Percentiles rank a stretch among this genome's conserved stretches.
Evolutionary conservation across 2,329 filamentous ascomycete species (phyloP).

Genomic region (Achaetomium macrosporum): DNA sequence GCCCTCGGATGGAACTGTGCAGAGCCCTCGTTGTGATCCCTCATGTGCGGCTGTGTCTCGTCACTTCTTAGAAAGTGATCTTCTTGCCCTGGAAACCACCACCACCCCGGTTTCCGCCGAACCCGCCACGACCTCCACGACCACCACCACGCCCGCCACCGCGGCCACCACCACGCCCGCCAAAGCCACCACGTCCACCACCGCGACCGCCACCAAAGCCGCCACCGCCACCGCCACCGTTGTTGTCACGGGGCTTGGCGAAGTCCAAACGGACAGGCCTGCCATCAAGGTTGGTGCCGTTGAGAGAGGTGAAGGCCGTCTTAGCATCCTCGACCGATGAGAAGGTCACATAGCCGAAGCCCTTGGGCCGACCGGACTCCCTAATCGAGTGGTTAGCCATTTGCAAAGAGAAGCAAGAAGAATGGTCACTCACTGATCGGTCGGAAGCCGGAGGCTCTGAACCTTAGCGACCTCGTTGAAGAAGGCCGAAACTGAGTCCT

Average conservation of each 20-base stretch:
- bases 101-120: constrained; percentile 44
- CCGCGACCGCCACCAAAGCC: constrained; percentile 35
- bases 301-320: constrained; percentile 58
- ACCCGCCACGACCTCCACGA: constrained; percentile 40
- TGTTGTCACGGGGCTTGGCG: constrained; percentile 53
- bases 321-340: constrained; percentile 76
- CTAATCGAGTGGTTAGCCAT: constrained; percentile 36
- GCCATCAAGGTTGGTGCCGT: constrained; percentile 60
- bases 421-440: constrained; percentile 57
- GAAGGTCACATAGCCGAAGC: constrained; percentile 89
- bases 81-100: constrained; percentile 70
- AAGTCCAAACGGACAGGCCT: constrained; percentile 80
- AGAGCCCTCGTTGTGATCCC: constrained; percentile 40
- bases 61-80: constrained; percentile 47
- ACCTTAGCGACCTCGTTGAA: constrained; percentile 68
- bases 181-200: constrained; percentile 41
- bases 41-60: constrained; percentile 32
- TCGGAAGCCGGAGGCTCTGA: constrained; percentile 78
- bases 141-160: constrained; percentile 43
- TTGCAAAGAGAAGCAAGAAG: not conserved
- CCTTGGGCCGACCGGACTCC: constrained; percentile 79
- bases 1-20: constrained; percentile 42
- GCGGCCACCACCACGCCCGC: constrained; percentile 41
- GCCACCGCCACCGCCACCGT: constrained; percentile 46
- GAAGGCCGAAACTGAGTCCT: constrained; percentile 67